Percentiles rank a stretch among this genome's conserved stretches.
Evolutionary conservation across 140 eudicot species (phyloP).

Genomic region (Erigeron philadelphicus): DNA sequence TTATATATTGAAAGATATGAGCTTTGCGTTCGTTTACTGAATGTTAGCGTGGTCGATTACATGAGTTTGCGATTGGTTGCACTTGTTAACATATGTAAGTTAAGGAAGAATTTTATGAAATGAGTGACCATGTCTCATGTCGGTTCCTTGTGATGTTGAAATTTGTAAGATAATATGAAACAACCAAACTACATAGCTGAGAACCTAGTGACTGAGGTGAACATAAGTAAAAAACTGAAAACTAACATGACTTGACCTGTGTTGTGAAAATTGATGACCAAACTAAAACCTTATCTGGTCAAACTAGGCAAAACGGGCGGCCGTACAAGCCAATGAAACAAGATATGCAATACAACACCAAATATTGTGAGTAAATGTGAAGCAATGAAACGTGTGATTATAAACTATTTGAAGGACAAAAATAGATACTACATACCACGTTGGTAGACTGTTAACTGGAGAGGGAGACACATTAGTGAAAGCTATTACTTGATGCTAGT

Average conservation of each 20-base stretch:
- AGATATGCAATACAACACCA: neutral
- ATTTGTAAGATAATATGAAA: neutral
- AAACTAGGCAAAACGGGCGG: neutral
- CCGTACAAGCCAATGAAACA: neutral
- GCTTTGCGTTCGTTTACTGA: conserved; percentile 19
- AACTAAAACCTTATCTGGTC: neutral
- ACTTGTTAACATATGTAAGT: too few relatives aligned
- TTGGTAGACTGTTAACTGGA: too few relatives aligned
- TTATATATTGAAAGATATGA: conserved; percentile 22
- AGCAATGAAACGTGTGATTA: neutral
- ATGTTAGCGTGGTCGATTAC: neutral
- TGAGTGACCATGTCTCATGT: too few relatives aligned
- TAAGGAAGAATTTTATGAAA: too few relatives aligned
- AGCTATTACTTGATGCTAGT: too few relatives aligned
- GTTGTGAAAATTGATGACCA: neutral
- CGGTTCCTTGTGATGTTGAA: too few relatives aligned
- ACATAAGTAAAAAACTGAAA: neutral
- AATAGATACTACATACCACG: too few relatives aligned
- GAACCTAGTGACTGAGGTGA: neutral
- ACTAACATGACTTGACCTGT: neutral
- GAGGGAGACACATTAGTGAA: too few relatives aligned
- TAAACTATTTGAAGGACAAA: too few relatives aligned
- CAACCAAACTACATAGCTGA: neutral
- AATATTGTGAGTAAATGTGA: neutral
- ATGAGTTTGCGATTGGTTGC: neutral